Conservation (phyloP, 192 early-diverging fungal genomes). For the Backusella circina region DNA sequence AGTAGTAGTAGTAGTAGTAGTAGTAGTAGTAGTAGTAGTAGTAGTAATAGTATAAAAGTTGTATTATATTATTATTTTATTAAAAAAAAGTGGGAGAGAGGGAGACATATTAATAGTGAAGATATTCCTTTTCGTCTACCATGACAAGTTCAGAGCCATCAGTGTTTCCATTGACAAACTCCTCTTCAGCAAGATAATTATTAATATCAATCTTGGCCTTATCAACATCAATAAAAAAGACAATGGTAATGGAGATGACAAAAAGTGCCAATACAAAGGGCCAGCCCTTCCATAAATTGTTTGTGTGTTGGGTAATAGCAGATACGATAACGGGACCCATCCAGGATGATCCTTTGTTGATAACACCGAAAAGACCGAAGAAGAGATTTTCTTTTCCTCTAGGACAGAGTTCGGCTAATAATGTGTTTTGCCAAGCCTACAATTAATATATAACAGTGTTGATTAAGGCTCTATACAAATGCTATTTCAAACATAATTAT, state of each 20-base stretch:
- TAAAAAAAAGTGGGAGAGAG: background rate
- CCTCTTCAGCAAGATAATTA: conserved; percentile 17
- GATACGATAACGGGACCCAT: conserved; percentile 71
- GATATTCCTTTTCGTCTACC: conserved; percentile 3
- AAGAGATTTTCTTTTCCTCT: conserved; percentile 66
- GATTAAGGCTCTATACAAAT: too few species aligned
- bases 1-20: too few species aligned
- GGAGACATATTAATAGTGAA: background rate
- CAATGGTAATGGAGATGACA: conserved; percentile 45
- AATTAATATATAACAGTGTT: too few species aligned
- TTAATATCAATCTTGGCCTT: conserved; percentile 54
- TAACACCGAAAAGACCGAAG: conserved; percentile 68
- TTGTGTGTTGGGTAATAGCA: conserved; percentile 51
- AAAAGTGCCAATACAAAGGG: conserved; percentile 54
- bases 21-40: too few species aligned
- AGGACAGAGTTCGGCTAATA: conserved; percentile 64
- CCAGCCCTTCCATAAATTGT: conserved; percentile 53
- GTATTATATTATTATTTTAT: background rate
- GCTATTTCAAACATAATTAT: too few species aligned
- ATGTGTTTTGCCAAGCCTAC: conserved; percentile 48
- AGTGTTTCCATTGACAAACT: background rate
- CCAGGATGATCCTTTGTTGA: conserved; percentile 73
- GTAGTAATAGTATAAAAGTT: too few species aligned
- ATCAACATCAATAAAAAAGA: conserved; percentile 52
- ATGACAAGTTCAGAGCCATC: background rate